Evolutionary conservation across 2,329 filamentous ascomycete genomes (phyloP).

Genomic region (Aspergillus fijiensis): DNA sequence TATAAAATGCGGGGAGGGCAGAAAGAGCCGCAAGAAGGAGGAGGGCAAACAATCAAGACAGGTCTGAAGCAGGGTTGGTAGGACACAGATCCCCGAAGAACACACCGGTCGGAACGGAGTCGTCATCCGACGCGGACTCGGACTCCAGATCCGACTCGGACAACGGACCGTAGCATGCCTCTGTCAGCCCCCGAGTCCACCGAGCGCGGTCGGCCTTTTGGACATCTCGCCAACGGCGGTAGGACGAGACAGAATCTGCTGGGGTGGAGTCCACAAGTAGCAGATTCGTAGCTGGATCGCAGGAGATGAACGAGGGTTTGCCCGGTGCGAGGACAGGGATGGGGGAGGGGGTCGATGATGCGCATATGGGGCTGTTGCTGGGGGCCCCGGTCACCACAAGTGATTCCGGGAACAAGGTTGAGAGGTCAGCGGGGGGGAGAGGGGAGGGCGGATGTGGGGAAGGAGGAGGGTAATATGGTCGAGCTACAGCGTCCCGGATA

Average conservation of each 20-base stretch:
- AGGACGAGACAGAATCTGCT: neutral
- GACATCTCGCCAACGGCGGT: slow-evolving; percentile 39
- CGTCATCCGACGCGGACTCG: neutral
- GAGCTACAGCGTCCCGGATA: slow-evolving; percentile 44
- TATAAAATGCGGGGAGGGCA: neutral
- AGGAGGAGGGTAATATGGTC: slow-evolving; percentile 38
- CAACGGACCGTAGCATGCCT: slow-evolving; percentile 68
- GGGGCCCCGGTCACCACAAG: neutral
- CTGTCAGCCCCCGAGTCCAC: slow-evolving; percentile 69
- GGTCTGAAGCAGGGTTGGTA: neutral
- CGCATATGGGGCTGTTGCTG: neutral
- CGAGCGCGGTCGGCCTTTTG: slow-evolving; percentile 58
- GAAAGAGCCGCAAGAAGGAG: neutral
- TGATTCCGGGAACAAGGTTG: neutral
- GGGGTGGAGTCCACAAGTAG: neutral
- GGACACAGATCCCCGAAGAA: slow-evolving; percentile 63
- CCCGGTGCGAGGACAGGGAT: slow-evolving; percentile 1
- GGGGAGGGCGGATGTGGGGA: slow-evolving; percentile 20
- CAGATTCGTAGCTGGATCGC: slow-evolving; percentile 5
- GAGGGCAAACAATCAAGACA: neutral
- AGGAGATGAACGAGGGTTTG: neutral
- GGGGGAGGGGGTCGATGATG: slow-evolving; percentile 6
- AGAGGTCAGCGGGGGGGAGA: slow-evolving; percentile 8
- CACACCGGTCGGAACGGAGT: slow-evolving; percentile 67
- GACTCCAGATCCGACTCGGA: neutral